Evolutionary conservation across 495 filamentous ascomycete species (phyloP).

Genomic region (Paragyromitra xinjiangensis): DNA sequence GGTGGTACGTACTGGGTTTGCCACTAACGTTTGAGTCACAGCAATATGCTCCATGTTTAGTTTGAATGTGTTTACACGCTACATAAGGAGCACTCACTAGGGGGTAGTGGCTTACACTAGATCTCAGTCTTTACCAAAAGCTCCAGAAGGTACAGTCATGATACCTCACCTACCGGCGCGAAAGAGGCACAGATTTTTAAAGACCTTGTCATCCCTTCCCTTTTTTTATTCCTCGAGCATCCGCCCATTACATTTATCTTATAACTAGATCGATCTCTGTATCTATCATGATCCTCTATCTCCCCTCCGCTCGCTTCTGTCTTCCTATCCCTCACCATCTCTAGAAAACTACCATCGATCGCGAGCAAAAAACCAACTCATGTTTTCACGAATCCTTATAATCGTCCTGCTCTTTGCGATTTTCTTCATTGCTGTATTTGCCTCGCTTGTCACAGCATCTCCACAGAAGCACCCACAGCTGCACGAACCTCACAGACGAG

Average conservation of each 20-base stretch:
- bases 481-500: background rate
- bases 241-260: background rate
- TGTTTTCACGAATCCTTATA: slow-evolving; percentile 16
- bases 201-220: background rate
- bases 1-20: too few relatives aligned
- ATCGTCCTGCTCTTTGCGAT: slow-evolving; percentile 2
- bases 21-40: too few relatives aligned
- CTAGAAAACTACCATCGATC: background rate
- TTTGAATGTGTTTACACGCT: too few relatives aligned
- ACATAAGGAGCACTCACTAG: too few relatives aligned
- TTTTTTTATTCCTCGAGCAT: background rate
- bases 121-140: background rate
- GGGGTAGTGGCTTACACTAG: too few relatives aligned
- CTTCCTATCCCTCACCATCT: background rate
- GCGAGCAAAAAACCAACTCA: slow-evolving; percentile 9
- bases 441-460: background rate
- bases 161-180: background rate
- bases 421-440: background rate
- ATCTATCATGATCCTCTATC: background rate
- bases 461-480: background rate
- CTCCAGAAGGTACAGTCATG: background rate
- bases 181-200: background rate
- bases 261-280: background rate
- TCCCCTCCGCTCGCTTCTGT: background rate
- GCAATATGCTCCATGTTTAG: too few relatives aligned